Percentiles rank a stretch among this genome's conserved stretches.
phyloP scores from a whole-genome alignment of 306 rosid species.

The Casuarina equisetifolia region DNA sequence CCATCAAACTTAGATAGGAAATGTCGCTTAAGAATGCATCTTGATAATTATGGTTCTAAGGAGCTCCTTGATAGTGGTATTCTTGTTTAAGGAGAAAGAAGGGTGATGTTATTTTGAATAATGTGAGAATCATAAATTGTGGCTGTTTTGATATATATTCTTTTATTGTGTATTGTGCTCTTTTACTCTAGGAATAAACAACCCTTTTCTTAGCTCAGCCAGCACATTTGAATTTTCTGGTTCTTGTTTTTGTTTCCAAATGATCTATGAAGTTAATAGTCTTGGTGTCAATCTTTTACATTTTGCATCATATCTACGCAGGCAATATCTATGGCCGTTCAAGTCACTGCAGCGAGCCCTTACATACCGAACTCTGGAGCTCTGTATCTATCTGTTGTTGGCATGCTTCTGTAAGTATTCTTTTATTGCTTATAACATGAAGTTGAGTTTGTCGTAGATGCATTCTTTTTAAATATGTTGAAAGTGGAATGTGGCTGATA shows the following conservation, averaged over 20 bases:
- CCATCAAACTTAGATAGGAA: background rate
- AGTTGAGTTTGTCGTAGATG: constrained; percentile 18
- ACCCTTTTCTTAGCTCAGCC: background rate
- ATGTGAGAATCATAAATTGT: constrained; percentile 15
- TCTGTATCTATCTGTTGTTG: constrained; percentile 79
- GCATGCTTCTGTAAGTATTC: constrained; percentile 85
- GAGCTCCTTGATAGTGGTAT: background rate
- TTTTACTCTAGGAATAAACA: background rate
- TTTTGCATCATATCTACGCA: constrained; percentile 26
- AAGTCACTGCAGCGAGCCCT: constrained; percentile 72
- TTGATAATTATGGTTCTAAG: background rate
- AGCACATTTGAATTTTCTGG: background rate
- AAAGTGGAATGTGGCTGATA: constrained; percentile 8
- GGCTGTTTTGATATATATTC: background rate
- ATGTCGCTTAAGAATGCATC: background rate
- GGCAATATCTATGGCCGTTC: constrained; percentile 77
- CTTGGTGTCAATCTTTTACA: constrained; percentile 10
- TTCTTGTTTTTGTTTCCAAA: background rate
- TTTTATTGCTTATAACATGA: constrained; percentile 14
- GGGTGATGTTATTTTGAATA: background rate
- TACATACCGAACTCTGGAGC: constrained; percentile 48
- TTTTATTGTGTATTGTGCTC: background rate
- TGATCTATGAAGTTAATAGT: background rate
- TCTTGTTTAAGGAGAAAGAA: background rate
- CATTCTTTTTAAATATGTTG: constrained; percentile 10